A percentile compares a stretch with the other conserved stretches of the same genome.
These are phyloP conservation scores for Pyrenula aspistea DNA, from an alignment of 495 filamentous ascomycete genomes.

Conservation along the genomic window DNA sequence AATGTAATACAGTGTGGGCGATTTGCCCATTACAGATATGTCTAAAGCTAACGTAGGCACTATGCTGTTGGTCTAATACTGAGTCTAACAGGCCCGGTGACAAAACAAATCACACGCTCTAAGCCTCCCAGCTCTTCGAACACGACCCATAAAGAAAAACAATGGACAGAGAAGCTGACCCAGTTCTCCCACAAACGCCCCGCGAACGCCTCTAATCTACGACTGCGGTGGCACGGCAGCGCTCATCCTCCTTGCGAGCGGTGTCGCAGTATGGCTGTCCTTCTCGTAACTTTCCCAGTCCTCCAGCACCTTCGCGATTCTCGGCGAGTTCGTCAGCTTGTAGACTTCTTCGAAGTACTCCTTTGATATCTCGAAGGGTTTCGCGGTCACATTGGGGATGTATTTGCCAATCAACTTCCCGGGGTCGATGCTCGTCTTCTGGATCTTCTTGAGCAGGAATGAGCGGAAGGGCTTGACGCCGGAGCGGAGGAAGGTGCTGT, in stretches of 20 bases:
- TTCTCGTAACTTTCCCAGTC: conserved; percentile 64
- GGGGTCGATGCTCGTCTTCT: conserved; percentile 94
- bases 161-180: background rate
- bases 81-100: too few species aligned
- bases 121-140: too few species aligned
- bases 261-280: background rate
- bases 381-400: conserved; percentile 95
- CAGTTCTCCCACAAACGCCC: too few species aligned
- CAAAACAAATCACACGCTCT: too few species aligned
- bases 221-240: background rate
- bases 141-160: too few species aligned
- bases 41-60: too few species aligned
- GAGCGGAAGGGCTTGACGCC: conserved; percentile 97
- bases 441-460: conserved; percentile 98
- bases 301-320: conserved; percentile 78
- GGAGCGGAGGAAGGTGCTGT: conserved; percentile 91
- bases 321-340: conserved; percentile 79
- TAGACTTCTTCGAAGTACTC: conserved; percentile 99
- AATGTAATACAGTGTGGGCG: too few species aligned
- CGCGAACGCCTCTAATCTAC: too few species aligned
- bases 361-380: conserved; percentile 89
- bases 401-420: conserved; percentile 96
- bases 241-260: background rate
- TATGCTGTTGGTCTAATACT: too few species aligned
- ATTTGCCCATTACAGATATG: too few species aligned